Evolutionary conservation across 441 rosid species (phyloP), one percentile per base, ranked within the genome.

Genomic region (Pelargonium cotyledonis): DNA sequence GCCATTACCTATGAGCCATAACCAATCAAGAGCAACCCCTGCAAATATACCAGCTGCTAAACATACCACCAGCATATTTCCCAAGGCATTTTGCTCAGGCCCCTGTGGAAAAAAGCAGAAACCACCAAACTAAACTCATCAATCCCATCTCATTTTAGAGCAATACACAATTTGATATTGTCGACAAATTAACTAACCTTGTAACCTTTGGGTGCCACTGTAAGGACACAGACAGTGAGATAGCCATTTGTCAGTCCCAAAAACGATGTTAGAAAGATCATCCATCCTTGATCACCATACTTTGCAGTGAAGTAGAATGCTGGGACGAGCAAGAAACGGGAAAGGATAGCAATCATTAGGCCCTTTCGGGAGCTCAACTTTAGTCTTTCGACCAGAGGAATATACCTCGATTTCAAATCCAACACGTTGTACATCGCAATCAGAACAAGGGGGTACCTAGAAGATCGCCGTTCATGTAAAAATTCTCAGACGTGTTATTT

Each of bases 231-330:
- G 12, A 91, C 96, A 1, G 91, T 91, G 55, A 91, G 84, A 71
- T 89, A 82, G n/a, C 99, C 97, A 19, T 84, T 94, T 0, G 90
- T 81, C 10, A 88, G 31, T 67, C 99, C 97, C 69, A 91, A 66
- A 74, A 91, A 68, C 15, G 89, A 94, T 15, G 80, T 74, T 4
- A 91, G 90, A 74, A 87, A 44, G 68, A 91, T 85, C 97, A 90
- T 90, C 89, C 91, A 91, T 66, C 97, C 99, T 57, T 91, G 86
- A 63, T 90, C 96, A n/a, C 86, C 97, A 21, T 94, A 91, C 64
- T 85, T 94, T 4, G 90, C 96, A 0, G 96, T 87, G 86, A 91
- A 94, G 77, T 91, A 94, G 77, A 91, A 90, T 0, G 90, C 87
- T 0, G 97, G 99, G 41, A 88, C 23, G 5, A 94, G 78, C 12